These are phyloP conservation scores for Colletotrichum costaricense DNA, from an alignment of 2,329 filamentous ascomycete species.

Conservation along the genomic window DNA sequence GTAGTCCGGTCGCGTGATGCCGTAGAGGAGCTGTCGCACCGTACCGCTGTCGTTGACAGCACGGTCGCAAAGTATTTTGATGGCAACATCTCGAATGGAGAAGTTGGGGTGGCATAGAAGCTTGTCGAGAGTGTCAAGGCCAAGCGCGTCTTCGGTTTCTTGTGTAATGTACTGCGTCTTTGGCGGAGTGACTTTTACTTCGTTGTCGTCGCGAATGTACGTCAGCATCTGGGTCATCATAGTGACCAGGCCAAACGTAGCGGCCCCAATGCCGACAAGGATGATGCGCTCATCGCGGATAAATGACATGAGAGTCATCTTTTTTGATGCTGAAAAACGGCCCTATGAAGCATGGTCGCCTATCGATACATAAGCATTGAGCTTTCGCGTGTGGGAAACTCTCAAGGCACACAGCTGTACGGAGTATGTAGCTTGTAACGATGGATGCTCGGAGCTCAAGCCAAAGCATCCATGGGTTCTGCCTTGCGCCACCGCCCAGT, in stretches of 20 bases:
- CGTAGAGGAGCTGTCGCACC: conserved; percentile 64
- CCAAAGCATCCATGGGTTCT: conserved; percentile 26
- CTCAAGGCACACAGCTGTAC: not conserved
- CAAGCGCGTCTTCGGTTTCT: conserved; percentile 78
- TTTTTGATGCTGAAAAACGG: not conserved
- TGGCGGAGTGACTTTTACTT: conserved; percentile 72
- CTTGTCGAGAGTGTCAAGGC: conserved; percentile 73
- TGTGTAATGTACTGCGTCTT: conserved; percentile 81
- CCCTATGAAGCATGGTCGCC: conserved; percentile 2
- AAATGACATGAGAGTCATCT: conserved; percentile 43
- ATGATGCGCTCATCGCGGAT: conserved; percentile 65
- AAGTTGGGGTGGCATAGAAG: conserved; percentile 78
- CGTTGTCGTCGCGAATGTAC: conserved; percentile 71
- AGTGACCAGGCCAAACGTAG: conserved; percentile 68
- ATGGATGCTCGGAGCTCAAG: not conserved
- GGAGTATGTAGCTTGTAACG: not conserved
- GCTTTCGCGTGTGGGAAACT: not conserved
- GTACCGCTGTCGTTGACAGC: conserved; percentile 68
- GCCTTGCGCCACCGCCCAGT: conserved; percentile 38
- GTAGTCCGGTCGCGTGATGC: conserved; percentile 69
- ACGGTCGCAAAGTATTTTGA: conserved; percentile 67
- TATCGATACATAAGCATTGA: not conserved
- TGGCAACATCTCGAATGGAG: conserved; percentile 76
- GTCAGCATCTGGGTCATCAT: conserved; percentile 69
- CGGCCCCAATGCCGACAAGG: conserved; percentile 64